Conservation (phyloP, 257 asterid species). For the Solanum microdontum region DNA sequence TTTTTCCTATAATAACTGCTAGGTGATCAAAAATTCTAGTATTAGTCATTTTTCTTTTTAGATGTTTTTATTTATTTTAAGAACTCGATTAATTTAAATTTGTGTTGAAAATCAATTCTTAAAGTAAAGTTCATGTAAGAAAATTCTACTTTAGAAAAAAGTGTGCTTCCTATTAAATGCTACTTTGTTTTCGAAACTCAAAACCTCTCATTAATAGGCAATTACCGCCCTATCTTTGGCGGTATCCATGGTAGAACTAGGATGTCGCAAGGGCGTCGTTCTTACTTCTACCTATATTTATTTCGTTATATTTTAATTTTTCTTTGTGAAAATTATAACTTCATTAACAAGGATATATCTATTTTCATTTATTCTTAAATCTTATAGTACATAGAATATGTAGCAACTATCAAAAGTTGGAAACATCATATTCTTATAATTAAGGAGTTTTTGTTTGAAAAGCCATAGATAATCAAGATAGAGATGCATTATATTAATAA, state of each 20-base stretch:
- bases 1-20: not conserved
- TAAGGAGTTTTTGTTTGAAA: not conserved
- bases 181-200: fast-evolving
- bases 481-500: not conserved
- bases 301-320: not conserved
- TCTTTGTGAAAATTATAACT: not conserved
- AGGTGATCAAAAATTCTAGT: not conserved
- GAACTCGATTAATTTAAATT: not conserved
- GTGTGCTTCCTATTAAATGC: not conserved
- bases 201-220: not conserved
- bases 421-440: not conserved
- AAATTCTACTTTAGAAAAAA: not conserved
- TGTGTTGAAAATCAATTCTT: not conserved
- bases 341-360: not conserved
- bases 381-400: not conserved
- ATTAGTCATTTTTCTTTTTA: not conserved
- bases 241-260: not conserved
- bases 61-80: not conserved
- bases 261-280: not conserved
- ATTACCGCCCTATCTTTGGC: fast-evolving
- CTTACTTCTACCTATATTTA: not conserved
- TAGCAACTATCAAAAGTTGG: not conserved
- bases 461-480: not conserved
- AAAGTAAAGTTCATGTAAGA: not conserved
- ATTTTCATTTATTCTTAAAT: not conserved